A percentile compares a stretch with the other conserved stretches of the same genome.
Conservation (phyloP, 345 rosid genomes). For the Eucalyptus grandis region DNA sequence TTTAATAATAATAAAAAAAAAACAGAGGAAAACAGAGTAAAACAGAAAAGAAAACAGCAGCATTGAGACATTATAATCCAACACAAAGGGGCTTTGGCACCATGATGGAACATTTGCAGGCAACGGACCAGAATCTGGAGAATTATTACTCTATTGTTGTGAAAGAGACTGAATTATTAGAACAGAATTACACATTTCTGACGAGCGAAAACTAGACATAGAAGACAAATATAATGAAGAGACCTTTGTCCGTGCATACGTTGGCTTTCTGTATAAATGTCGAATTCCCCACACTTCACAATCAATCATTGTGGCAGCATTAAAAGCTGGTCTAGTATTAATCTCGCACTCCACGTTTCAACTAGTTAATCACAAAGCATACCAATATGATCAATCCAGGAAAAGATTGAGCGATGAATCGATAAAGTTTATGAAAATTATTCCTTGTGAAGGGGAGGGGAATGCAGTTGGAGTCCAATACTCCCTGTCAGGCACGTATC, state of each 20-base stretch:
- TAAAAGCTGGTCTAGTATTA: slow-evolving; percentile 69
- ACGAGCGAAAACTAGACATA: neutral
- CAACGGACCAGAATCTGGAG: slow-evolving; percentile 51
- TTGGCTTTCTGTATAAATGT: slow-evolving; percentile 34
- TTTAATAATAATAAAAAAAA: no score
- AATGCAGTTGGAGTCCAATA: slow-evolving; percentile 35
- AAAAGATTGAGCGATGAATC: neutral
- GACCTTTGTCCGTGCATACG: neutral
- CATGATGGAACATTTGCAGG: slow-evolving; percentile 68
- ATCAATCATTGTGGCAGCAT: slow-evolving; percentile 71
- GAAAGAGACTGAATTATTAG: neutral
- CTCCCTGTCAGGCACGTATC: slow-evolving; percentile 39
- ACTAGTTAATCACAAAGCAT: slow-evolving; percentile 3
- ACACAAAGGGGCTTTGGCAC: slow-evolving; percentile 94
- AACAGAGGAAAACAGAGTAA: no score
- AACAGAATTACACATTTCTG: neutral
- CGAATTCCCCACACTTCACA: slow-evolving; percentile 43
- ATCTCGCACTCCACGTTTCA: slow-evolving; percentile 61
- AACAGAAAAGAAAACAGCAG: no score
- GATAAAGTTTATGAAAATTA: fast-evolving
- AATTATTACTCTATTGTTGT: slow-evolving; percentile 38
- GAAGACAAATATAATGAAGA: neutral
- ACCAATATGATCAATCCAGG: neutral
- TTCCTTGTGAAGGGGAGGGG: neutral
- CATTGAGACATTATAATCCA: no score